phyloP scores from a whole-genome alignment of 2,329 filamentous ascomycete species.

The Xylaria polymorpha region DNA sequence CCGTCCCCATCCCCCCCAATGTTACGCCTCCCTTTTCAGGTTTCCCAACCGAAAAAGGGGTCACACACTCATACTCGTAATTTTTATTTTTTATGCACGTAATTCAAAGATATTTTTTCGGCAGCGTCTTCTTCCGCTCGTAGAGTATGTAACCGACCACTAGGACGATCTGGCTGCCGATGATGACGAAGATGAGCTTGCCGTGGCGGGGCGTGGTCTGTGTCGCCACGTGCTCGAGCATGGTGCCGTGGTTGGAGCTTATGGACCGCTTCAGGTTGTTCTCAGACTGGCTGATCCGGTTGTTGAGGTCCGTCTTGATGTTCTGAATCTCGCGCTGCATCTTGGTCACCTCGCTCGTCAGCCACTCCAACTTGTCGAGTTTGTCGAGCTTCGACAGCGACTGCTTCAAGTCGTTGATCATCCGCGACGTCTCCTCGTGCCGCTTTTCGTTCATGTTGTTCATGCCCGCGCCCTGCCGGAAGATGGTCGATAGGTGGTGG shows the following conservation, averaged over 20 bases:
- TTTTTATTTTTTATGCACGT: neutral
- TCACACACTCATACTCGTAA: neutral
- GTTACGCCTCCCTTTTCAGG: constrained; percentile 22
- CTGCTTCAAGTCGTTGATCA: constrained; percentile 60
- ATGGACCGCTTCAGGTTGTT: constrained; percentile 65
- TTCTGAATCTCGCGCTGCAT: constrained; percentile 69
- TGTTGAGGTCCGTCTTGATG: constrained; percentile 65
- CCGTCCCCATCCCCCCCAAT: neutral
- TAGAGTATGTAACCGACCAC: constrained; percentile 78
- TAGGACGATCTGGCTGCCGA: constrained; percentile 79
- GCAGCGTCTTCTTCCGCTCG: constrained; percentile 80
- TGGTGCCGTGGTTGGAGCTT: constrained; percentile 60
- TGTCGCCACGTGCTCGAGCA: constrained; percentile 60
- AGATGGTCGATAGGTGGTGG: constrained; percentile 74
- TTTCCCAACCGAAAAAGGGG: neutral
- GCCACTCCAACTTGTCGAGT: constrained; percentile 57
- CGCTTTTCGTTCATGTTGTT: constrained; percentile 65
- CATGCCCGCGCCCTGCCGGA: constrained; percentile 65
- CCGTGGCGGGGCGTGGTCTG: constrained; percentile 63
- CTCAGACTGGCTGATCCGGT: constrained; percentile 63
- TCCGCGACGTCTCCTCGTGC: constrained; percentile 64
- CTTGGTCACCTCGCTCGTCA: constrained; percentile 61
- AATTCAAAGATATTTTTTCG: constrained; percentile 87
- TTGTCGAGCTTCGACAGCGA: constrained; percentile 59
- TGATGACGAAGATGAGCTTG: constrained; percentile 73